Percentiles rank a stretch among this genome's conserved stretches.
Conservation (phyloP, 768 basidiomycete genomes). For the Boletus patriciae region DNA sequence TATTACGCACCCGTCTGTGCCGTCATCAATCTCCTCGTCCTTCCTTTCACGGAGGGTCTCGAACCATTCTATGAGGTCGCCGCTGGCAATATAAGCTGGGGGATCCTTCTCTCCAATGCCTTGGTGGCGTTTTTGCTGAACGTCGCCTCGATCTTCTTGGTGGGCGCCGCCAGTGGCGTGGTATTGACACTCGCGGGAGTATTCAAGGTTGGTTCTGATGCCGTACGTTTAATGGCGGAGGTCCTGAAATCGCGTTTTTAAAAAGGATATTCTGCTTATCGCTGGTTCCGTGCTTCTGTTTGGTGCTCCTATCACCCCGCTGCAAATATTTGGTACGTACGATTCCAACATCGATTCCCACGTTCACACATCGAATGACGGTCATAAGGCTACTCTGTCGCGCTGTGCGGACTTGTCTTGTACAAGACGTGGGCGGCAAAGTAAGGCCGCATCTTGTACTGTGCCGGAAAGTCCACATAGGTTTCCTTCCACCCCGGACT, state of each 20-base stretch:
- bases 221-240: background rate
- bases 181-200: constrained; percentile 93
- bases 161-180: constrained; percentile 83
- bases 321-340: constrained; percentile 77
- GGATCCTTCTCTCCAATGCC: constrained; percentile 81
- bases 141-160: constrained; percentile 92
- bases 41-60: constrained; percentile 92
- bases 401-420: constrained; percentile 77
- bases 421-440: constrained; percentile 79
- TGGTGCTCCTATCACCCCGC: constrained; percentile 70
- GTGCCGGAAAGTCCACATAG: background rate
- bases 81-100: constrained; percentile 54
- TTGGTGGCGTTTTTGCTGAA: constrained; percentile 85
- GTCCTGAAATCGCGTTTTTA: constrained; percentile 29
- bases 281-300: constrained; percentile 87
- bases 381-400: constrained; percentile 76
- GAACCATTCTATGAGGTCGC: constrained; percentile 77
- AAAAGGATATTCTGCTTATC: constrained; percentile 87
- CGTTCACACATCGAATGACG: background rate
- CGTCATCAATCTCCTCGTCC: constrained; percentile 74
- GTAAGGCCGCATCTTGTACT: constrained; percentile 25
- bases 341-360: constrained; percentile 17
- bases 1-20: constrained; percentile 98
- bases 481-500: background rate
- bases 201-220: constrained; percentile 61